These are phyloP conservation scores for Fusarium dlaminii DNA, from an alignment of 2,329 filamentous ascomycete genomes.

Conservation along the genomic window DNA sequence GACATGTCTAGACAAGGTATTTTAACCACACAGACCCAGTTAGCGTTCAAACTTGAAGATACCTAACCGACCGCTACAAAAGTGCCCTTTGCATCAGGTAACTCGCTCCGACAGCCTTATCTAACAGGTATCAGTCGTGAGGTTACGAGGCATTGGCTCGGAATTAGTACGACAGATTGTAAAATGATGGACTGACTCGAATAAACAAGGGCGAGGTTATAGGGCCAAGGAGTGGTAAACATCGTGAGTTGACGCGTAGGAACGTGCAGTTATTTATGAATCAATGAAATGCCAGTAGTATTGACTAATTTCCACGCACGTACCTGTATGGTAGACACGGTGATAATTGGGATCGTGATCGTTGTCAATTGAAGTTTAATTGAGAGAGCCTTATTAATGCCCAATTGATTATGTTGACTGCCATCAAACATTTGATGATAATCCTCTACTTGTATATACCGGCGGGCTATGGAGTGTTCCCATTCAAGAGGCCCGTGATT, in stretches of 20 bases:
- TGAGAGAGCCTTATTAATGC: neutral
- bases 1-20: neutral
- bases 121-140: constrained; percentile 9
- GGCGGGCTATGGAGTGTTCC: too few relatives aligned
- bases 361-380: neutral
- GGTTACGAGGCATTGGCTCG: constrained; percentile 8
- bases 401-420: neutral
- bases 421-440: neutral
- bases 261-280: constrained; percentile 23
- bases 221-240: neutral
- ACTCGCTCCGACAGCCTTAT: constrained; percentile 5
- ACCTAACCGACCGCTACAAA: constrained; percentile 2
- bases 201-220: neutral
- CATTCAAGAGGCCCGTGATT: neutral
- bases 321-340: constrained; percentile 17
- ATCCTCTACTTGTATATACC: neutral
- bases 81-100: constrained; percentile 5
- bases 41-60: constrained; percentile 11
- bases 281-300: constrained; percentile 35
- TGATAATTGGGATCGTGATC: constrained; percentile 25
- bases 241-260: neutral
- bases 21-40: neutral
- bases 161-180: neutral
- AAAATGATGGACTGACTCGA: constrained; percentile 11
- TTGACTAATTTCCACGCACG: constrained; percentile 16